Evolutionary conservation across 352 stramenopile species (phyloP).

Genomic region (Phytopythium delawarense): DNA sequence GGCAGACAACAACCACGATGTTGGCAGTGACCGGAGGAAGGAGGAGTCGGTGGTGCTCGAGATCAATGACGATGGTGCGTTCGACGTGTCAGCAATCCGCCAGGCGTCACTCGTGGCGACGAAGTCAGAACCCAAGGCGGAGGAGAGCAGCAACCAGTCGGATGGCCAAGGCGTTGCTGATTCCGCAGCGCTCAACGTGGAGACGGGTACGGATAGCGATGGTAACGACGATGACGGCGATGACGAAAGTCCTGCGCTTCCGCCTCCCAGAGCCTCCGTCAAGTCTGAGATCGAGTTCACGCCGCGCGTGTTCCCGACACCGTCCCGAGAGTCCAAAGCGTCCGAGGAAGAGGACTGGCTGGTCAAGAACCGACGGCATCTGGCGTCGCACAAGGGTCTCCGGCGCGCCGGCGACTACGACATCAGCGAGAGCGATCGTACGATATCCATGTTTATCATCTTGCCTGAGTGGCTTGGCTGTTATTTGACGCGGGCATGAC

Average conservation of each 20-base stretch:
- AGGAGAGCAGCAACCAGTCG: conserved; percentile 6
- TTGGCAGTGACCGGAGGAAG: not conserved
- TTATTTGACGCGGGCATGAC: not conserved
- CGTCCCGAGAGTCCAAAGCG: conserved; percentile 74
- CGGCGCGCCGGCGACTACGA: conserved; percentile 48
- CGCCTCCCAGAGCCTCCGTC: conserved; percentile 33
- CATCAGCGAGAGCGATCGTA: conserved; percentile 85
- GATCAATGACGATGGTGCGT: conserved; percentile 43
- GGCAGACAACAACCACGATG: conserved; percentile 5
- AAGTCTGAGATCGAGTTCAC: conserved; percentile 73
- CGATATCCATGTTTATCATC: conserved; percentile 2
- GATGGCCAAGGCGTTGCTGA: not conserved
- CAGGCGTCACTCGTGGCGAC: not conserved
- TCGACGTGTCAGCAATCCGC: conserved; percentile 27
- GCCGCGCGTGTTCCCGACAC: conserved; percentile 70
- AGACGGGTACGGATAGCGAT: conserved; percentile 12
- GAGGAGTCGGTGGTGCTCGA: conserved; percentile 33
- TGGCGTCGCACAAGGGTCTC: conserved; percentile 68
- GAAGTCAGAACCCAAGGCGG: conserved; percentile 1
- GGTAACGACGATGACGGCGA: conserved; percentile 10
- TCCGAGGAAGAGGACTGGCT: conserved; percentile 82
- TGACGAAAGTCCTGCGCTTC: conserved; percentile 20
- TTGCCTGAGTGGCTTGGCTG: not conserved
- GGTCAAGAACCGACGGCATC: conserved; percentile 76
- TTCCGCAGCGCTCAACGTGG: not conserved